These are phyloP conservation scores for Vigna mungo DNA, from an alignment of 306 rosid species.

Conservation along the genomic window DNA sequence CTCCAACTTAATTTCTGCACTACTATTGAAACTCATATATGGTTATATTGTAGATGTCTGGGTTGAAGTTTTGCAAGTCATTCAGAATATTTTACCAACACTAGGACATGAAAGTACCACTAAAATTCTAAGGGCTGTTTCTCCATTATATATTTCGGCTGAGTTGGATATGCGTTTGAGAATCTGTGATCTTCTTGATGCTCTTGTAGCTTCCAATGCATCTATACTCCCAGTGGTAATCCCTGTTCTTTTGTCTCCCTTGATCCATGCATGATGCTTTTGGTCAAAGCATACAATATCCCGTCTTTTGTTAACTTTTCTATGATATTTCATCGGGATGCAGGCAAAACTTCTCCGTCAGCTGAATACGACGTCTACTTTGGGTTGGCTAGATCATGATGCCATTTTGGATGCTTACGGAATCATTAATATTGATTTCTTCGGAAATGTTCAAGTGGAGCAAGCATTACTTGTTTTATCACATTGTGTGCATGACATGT, in stretches of 20 bases:
- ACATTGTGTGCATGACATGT: conserved; percentile 91
- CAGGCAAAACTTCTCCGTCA: conserved; percentile 79
- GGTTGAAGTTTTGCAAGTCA: conserved; percentile 65
- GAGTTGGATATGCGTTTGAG: conserved; percentile 67
- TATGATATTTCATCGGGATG: conserved; percentile 43
- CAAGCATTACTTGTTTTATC: conserved; percentile 81
- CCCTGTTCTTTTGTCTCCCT: conserved; percentile 32
- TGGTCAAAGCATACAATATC: conserved; percentile 8
- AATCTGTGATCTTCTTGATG: conserved; percentile 81
- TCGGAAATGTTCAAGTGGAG: conserved; percentile 58
- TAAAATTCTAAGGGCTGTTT: conserved; percentile 66
- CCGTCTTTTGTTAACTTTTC: conserved; percentile 3
- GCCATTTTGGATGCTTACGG: conserved; percentile 64
- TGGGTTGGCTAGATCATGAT: conserved; percentile 85
- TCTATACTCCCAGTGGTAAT: conserved; percentile 72
- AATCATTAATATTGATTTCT: conserved; percentile 64
- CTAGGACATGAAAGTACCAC: conserved; percentile 62
- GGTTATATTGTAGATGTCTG: conserved; percentile 63
- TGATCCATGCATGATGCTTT: conserved; percentile 33
- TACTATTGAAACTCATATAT: conserved; percentile 39
- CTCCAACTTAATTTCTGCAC: not conserved
- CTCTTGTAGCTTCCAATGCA: conserved; percentile 68
- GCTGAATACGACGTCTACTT: conserved; percentile 75
- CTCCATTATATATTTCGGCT: conserved; percentile 68
- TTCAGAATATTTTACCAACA: conserved; percentile 66